These are phyloP conservation scores for Lyophyllum atratum DNA, from an alignment of 768 basidiomycete genomes.

Conservation along the genomic window DNA sequence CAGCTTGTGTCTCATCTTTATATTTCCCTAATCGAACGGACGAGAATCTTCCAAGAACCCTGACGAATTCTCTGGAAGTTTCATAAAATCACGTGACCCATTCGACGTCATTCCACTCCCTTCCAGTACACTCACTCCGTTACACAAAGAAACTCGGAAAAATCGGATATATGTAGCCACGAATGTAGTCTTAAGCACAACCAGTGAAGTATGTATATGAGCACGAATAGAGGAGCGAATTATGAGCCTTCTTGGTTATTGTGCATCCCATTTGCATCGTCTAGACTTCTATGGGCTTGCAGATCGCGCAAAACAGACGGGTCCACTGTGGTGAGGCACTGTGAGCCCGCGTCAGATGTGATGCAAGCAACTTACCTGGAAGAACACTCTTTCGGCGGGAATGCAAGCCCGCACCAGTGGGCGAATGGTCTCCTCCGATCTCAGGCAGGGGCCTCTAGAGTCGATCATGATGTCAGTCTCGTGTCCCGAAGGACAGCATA, in stretches of 20 bases:
- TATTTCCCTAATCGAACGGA: constrained; percentile 35
- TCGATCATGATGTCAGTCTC: neutral
- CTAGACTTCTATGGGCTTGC: constrained; percentile 84
- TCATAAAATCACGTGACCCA: constrained; percentile 37
- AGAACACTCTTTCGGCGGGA: constrained; percentile 93
- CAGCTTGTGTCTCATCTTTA: constrained; percentile 32
- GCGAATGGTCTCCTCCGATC: constrained; percentile 60
- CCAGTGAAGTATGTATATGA: too few relatives aligned
- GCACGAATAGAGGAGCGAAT: neutral
- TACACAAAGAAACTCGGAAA: too few relatives aligned
- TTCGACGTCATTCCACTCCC: constrained; percentile 16
- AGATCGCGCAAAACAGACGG: constrained; percentile 86
- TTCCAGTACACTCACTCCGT: neutral
- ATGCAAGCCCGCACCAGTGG: constrained; percentile 68
- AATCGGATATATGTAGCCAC: constrained; percentile 5
- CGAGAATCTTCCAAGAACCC: constrained; percentile 36
- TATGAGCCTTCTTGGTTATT: constrained; percentile 21
- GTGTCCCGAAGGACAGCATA: neutral
- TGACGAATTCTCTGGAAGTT: constrained; percentile 49
- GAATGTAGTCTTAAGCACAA: too few relatives aligned
- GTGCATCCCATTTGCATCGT: constrained; percentile 42
- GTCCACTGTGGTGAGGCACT: constrained; percentile 59
- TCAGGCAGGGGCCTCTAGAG: constrained; percentile 67
- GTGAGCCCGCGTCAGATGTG: neutral
- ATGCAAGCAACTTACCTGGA: constrained; percentile 58